Evolutionary conservation across 208 protist species (phyloP), one percentile per base, ranked within the genome.

Genomic region (Acanthamoeba sp.): DNA sequence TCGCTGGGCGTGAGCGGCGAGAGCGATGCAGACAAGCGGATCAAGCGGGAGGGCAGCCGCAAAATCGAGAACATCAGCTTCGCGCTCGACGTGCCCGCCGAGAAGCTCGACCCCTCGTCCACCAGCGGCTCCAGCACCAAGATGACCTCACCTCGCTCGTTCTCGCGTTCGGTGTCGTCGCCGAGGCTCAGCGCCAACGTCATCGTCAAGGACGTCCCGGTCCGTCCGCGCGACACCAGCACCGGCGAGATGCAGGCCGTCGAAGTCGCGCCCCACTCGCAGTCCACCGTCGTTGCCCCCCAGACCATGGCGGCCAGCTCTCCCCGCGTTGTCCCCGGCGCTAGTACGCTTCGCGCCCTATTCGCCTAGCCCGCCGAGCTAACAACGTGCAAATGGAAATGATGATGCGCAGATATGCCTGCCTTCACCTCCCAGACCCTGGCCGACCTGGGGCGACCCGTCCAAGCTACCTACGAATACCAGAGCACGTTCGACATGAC

Each of bases 401-500:
- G 45, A 4, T 50, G 4, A n/a, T 20, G 38, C 18, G 2, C 73
- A 45, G 34, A 29, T 45, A 85, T 85, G 76, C 27, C 76, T 40
- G n/a, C 76, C 5, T 57, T 85, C 22, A 85, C 22, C 48, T 18
- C 76, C 22, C 76, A 85, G 48, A 20, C 76, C 27, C 48, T 85
- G 42, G 45, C 38, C 45, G 76, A 85, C 45, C 76, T 85, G 76
- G 76, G 76, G 5, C 76, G 76, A 36, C 29, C 27, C 10, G 40
- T 85, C 76, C 4, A 57, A 40, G 38, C 42, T 24, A 85, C 45
- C 18, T 85, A 85, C 76, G 76, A 85, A 45, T 85, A 85, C 48
- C 76, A 57, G 42, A n/a, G 32, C 76, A 85, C 76, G 10, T 85
- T 85, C 76, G 76, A 85, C 76, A 85, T 85, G 76, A 85, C 20